These are phyloP conservation scores for Naganishia albida DNA, from an alignment of 1,284 basidiomycete species.

Conservation along the genomic window DNA sequence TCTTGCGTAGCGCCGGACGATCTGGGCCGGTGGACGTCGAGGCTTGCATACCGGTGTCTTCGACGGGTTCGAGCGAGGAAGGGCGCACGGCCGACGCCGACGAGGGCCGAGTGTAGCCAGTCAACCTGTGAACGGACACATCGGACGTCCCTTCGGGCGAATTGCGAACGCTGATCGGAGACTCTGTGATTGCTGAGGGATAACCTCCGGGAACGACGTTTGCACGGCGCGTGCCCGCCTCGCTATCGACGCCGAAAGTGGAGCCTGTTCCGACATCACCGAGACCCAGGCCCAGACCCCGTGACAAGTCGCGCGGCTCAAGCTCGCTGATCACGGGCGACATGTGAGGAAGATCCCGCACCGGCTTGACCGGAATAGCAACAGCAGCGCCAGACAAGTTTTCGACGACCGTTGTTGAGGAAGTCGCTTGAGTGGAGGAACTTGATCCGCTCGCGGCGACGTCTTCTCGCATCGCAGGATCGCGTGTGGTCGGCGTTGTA, in stretches of 20 bases:
- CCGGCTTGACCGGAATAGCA: neutral
- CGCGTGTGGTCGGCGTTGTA: too few species aligned
- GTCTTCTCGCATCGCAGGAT: too few species aligned
- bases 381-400: neutral
- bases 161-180: neutral
- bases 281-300: conserved; percentile 14
- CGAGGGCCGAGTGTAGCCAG: neutral
- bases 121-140: too few species aligned
- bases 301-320: neutral
- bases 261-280: neutral
- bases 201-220: conserved; percentile 11
- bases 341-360: neutral
- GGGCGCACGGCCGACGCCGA: neutral
- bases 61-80: neutral
- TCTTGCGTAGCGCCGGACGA: conserved; percentile 22
- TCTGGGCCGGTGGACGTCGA: neutral
- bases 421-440: neutral
- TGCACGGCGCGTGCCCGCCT: neutral
- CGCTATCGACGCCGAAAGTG: neutral
- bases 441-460: neutral
- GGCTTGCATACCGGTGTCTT: neutral
- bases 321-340: neutral
- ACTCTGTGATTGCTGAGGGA: neutral
- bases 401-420: neutral
- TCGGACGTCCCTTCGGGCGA: neutral